Evolutionary conservation across 305 asterid genomes (phyloP), one percentile per base, ranked within the genome.

Genomic region (Nicotiana rustica): DNA sequence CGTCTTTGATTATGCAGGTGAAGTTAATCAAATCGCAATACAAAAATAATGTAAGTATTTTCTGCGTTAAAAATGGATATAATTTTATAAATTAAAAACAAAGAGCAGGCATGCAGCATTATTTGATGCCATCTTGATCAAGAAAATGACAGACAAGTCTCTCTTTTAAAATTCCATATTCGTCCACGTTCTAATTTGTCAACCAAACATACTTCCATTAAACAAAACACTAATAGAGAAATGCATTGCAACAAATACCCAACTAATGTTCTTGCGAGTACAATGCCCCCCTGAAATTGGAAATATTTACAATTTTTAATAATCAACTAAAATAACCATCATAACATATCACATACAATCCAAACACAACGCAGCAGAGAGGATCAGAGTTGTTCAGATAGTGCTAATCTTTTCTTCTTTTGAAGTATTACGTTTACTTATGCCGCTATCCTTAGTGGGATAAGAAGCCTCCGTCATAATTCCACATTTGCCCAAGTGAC

Each of bases 381-480:
- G 14, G 15, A 49, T 25, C 61, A 14, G 3, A 5, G 7, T 47
- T 19, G 14, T 14, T 75, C 44, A 75, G 25, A 75, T 75, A 14
- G 1, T 52, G 65, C 47, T 75, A 75, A 75, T 75, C 25, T 7
- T 25, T 14, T 75, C 79, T 49, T 52, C 64, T 3, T 75, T 25
- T 25, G 79, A 25, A 49, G 79, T 73, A 14, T 1, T 21, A 75
- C 44, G 64, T 52, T 52, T 52, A 55, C 82, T 85, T 17, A 6
- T 49, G 17, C 62, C 79, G 17, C 67, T 77, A 15, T 9, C 83
- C 89, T 88, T 92, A 65, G 83, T 87, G 4, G 95, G 95, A 85
- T 92, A 92, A 70, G 94, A 92, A 83, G 94, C 94, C 44, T 81
- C 86, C 83, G 85, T 85, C 19, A 79, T 89, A 75, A 92, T 88